These are phyloP conservation scores for Macrophomina tecta DNA, from an alignment of 2,329 filamentous ascomycete species.

Conservation along the genomic window DNA sequence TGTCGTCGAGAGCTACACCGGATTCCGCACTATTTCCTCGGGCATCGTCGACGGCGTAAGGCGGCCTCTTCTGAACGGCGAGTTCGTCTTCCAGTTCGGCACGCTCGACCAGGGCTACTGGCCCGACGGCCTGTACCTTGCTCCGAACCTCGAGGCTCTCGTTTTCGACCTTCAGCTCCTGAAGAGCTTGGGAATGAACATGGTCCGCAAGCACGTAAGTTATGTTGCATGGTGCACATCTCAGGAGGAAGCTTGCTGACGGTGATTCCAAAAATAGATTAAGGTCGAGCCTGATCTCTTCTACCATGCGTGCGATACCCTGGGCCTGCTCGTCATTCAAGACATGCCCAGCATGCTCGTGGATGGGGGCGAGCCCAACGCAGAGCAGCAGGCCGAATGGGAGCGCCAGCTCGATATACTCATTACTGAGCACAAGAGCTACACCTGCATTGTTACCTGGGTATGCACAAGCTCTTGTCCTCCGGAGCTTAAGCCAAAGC, in stretches of 20 bases:
- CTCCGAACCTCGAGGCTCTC: constrained; percentile 72
- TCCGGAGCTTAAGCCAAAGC: too few species aligned
- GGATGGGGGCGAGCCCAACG: constrained; percentile 42
- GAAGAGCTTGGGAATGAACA: constrained; percentile 72
- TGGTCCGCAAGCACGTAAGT: constrained; percentile 71
- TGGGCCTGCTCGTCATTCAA: constrained; percentile 71
- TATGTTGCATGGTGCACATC: background rate
- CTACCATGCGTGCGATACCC: constrained; percentile 70
- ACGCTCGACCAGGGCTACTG: constrained; percentile 75
- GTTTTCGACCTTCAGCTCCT: constrained; percentile 67
- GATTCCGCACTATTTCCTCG: constrained; percentile 68
- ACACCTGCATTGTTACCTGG: constrained; percentile 70
- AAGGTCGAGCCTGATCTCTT: constrained; percentile 72
- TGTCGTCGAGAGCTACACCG: constrained; percentile 67
- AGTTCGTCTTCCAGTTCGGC: constrained; percentile 71
- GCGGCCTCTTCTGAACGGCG: constrained; percentile 70
- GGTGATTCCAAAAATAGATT: constrained; percentile 53
- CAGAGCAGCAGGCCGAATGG: constrained; percentile 67
- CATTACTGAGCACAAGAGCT: constrained; percentile 67
- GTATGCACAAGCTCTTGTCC: constrained; percentile 42
- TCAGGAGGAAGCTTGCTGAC: background rate
- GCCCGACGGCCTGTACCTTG: constrained; percentile 71
- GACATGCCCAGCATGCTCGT: constrained; percentile 70
- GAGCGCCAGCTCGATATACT: constrained; percentile 66
- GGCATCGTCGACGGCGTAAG: constrained; percentile 64